phyloP scores from a whole-genome alignment of 352 stramenopile genomes.

The Globisporangium cylindrosporum region DNA sequence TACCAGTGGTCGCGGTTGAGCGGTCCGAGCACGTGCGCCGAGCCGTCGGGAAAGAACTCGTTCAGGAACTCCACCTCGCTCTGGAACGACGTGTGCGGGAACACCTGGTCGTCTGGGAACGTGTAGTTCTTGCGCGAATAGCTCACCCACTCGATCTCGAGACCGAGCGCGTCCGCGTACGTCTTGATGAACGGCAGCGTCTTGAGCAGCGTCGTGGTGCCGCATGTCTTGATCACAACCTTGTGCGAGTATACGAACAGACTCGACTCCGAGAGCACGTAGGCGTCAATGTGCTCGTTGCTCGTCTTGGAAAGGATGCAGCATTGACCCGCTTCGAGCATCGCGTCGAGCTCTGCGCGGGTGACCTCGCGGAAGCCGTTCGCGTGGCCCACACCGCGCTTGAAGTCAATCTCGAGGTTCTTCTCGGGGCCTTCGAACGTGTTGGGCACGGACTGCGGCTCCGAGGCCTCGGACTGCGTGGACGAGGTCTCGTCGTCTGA shows the following conservation, averaged over 20 bases:
- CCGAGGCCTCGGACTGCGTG: constrained; percentile 65
- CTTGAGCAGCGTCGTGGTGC: constrained; percentile 97
- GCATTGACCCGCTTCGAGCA: constrained; percentile 95
- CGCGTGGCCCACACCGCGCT: constrained; percentile 48
- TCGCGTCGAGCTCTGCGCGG: constrained; percentile 88
- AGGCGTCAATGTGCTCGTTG: constrained; percentile 96
- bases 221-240: constrained; percentile 99
- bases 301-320: constrained; percentile 96
- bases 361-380: constrained; percentile 91
- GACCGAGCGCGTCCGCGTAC: constrained; percentile 79
- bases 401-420: constrained; percentile 96
- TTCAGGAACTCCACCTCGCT: constrained; percentile 97
- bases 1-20: constrained; percentile 99
- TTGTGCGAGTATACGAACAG: constrained; percentile 99
- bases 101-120: constrained; percentile 97
- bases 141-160: constrained; percentile 98
- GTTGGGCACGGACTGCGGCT: constrained; percentile 50
- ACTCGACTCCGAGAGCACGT: constrained; percentile 95
- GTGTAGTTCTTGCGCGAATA: constrained; percentile 99
- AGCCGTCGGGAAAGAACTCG: constrained; percentile 82
- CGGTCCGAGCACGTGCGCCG: constrained; percentile 88
- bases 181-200: constrained; percentile 86
- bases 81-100: constrained; percentile 96
- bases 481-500: constrained; percentile 69
- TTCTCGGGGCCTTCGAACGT: constrained; percentile 99